Conservation (phyloP, 2,329 filamentous ascomycete genomes). For the Didymella pinodella region DNA sequence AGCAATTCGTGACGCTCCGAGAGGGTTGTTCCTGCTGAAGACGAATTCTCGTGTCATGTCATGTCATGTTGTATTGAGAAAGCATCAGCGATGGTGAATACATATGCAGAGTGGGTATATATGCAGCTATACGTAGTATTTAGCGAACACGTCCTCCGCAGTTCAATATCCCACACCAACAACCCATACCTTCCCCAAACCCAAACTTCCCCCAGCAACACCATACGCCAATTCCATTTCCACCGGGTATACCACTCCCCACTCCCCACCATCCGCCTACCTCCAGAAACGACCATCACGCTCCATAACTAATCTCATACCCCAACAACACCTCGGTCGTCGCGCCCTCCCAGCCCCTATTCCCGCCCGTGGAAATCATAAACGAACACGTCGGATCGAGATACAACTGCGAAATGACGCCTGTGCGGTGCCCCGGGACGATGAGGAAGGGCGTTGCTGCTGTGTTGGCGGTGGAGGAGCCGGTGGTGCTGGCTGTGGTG, state of each 20-base stretch:
- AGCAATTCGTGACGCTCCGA: no score
- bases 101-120: not conserved
- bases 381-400: conserved; percentile 87
- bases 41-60: no score
- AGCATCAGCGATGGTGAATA: no score
- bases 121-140: no score
- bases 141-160: no score
- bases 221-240: no score
- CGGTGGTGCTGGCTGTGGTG: conserved; percentile 43
- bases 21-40: no score
- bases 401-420: conserved; percentile 85
- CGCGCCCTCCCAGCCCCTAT: conserved; percentile 91
- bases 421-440: conserved; percentile 86
- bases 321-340: conserved; percentile 90
- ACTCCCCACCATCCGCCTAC: not conserved
- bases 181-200: no score
- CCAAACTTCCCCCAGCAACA: no score
- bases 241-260: not conserved
- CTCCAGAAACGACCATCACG: conserved; percentile 21
- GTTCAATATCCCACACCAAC: no score
- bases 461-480: conserved; percentile 61
- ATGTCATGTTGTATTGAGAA: no score
- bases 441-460: conserved; percentile 89
- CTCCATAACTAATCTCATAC: conserved; percentile 78
- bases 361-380: conserved; percentile 91